phyloP scores from a whole-genome alignment of 2,329 filamentous ascomycete genomes.

The Sarocladiaceae sp. region DNA sequence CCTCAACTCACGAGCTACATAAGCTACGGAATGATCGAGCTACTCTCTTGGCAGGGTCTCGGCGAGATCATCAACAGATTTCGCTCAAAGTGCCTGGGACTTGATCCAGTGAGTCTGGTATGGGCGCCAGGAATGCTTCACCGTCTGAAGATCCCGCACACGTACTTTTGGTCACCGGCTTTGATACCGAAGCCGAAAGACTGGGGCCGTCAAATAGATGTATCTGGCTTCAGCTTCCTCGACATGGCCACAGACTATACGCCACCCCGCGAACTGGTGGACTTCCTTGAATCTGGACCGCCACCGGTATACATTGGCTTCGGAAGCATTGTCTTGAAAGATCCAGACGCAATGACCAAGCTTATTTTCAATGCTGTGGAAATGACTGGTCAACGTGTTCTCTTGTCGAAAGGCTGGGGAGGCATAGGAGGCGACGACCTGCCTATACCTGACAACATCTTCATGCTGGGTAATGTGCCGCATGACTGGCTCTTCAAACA shows the following conservation, averaged over 20 bases:
- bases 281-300: slow-evolving; percentile 64
- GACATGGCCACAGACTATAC: slow-evolving; percentile 62
- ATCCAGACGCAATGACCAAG: slow-evolving; percentile 65
- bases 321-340: slow-evolving; percentile 76
- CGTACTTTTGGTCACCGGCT: slow-evolving; percentile 75
- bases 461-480: slow-evolving; percentile 79
- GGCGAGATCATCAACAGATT: slow-evolving; percentile 91
- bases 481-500: slow-evolving; percentile 87
- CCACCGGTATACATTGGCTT: slow-evolving; percentile 81
- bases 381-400: slow-evolving; percentile 63
- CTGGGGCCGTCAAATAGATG: slow-evolving; percentile 67
- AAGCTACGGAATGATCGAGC: slow-evolving; percentile 79
- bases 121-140: slow-evolving; percentile 79
- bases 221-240: slow-evolving; percentile 75
- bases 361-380: slow-evolving; percentile 69
- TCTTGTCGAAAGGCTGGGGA: slow-evolving; percentile 87
- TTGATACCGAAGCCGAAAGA: slow-evolving; percentile 76
- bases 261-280: slow-evolving; percentile 59
- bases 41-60: slow-evolving; percentile 90
- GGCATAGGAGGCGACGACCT: slow-evolving; percentile 70
- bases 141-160: slow-evolving; percentile 74
- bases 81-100: slow-evolving; percentile 65
- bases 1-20: slow-evolving; percentile 75
- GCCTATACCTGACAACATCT: slow-evolving; percentile 68
- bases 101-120: slow-evolving; percentile 74